phyloP scores from a whole-genome alignment of 129 eudicot genomes.

The Tanacetum coccineum region DNA sequence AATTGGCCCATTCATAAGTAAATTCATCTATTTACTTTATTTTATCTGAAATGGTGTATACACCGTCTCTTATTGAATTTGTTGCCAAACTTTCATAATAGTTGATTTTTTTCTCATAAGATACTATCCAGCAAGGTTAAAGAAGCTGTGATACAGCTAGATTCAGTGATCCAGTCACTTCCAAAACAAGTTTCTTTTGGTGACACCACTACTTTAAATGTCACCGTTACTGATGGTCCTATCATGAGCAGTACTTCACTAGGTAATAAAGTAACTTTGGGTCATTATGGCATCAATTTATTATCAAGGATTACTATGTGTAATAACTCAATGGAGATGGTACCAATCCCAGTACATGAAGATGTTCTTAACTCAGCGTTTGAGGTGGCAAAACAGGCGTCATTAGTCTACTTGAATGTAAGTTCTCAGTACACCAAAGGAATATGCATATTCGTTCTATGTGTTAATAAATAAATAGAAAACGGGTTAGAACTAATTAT shows the following conservation, averaged over 20 bases:
- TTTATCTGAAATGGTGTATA: too few relatives aligned
- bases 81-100: too few relatives aligned
- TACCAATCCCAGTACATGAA: constrained; percentile 63
- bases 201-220: constrained; percentile 54
- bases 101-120: too few relatives aligned
- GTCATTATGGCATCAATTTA: constrained; percentile 17
- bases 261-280: too few relatives aligned
- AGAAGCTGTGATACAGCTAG: constrained; percentile 51
- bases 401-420: too few relatives aligned
- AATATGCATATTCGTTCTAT: constrained; percentile 7
- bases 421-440: constrained; percentile 18
- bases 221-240: constrained; percentile 72
- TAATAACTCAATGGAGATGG: constrained; percentile 55
- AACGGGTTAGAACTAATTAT: too few relatives aligned
- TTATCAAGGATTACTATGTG: constrained; percentile 33
- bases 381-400: too few relatives aligned
- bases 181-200: constrained; percentile 63
- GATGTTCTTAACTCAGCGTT: constrained; percentile 65
- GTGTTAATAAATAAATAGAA: too few relatives aligned
- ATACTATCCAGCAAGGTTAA: constrained; percentile 55
- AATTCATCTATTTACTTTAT: too few relatives aligned
- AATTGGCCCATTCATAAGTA: too few relatives aligned
- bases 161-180: constrained; percentile 56
- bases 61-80: too few relatives aligned
- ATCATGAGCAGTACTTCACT: too few relatives aligned